Conservation (phyloP, 345 rosid species). For the Dipteronia dyeriana region DNA sequence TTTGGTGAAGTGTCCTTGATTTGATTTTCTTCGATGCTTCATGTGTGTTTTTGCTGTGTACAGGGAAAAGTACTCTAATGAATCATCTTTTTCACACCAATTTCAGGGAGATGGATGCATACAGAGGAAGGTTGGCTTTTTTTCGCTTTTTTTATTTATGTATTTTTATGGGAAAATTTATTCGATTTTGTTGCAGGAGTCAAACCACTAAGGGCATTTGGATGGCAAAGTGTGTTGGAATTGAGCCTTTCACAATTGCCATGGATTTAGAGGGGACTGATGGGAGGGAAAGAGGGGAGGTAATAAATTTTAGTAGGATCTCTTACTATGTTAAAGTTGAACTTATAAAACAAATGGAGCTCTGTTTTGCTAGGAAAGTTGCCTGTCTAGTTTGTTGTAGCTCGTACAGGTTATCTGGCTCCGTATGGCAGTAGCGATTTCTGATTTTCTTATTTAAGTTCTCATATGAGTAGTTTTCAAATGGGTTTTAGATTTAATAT, state of each 20-base stretch:
- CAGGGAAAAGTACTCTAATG: slow-evolving; percentile 78
- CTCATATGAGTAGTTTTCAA: background rate
- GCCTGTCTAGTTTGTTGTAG: background rate
- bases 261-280: slow-evolving; percentile 88
- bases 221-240: slow-evolving; percentile 71
- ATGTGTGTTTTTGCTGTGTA: slow-evolving; percentile 1
- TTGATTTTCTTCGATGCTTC: background rate
- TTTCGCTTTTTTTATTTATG: background rate
- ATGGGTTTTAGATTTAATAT: too few species aligned
- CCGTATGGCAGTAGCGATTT: background rate
- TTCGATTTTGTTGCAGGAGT: slow-evolving; percentile 45
- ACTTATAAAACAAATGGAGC: background rate
- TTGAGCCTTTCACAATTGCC: slow-evolving; percentile 69
- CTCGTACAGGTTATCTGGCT: background rate
- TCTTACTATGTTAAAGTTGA: background rate
- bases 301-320: slow-evolving; percentile 21
- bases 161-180: background rate
- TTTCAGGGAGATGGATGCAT: slow-evolving; percentile 83
- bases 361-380: background rate
- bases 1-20: background rate
- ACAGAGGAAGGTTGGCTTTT: slow-evolving; percentile 59
- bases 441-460: background rate
- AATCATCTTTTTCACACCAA: slow-evolving; percentile 74
- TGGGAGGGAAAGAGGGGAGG: slow-evolving; percentile 90
- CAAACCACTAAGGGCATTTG: slow-evolving; percentile 85